Evolutionary conservation across 2,329 filamentous ascomycete genomes (phyloP).

Genomic region (Fusarium abutilonis): DNA sequence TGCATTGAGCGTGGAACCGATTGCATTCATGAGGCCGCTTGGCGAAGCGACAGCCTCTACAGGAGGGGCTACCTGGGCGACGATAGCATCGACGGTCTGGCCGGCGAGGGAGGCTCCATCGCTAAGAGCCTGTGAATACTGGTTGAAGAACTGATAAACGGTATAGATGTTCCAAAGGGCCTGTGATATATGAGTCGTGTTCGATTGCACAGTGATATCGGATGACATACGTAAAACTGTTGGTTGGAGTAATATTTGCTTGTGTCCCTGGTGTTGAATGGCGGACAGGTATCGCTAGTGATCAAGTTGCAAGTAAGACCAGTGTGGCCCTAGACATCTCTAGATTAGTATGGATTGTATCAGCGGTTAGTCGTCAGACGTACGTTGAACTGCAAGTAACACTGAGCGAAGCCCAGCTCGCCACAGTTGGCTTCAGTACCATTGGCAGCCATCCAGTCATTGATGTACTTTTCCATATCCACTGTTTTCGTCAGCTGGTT

Average conservation of each 20-base stretch:
- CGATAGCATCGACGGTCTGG: slow-evolving; percentile 18
- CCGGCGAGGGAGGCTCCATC: slow-evolving; percentile 23
- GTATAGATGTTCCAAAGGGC: slow-evolving; percentile 30
- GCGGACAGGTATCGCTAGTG: slow-evolving; percentile 24
- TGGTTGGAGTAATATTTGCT: slow-evolving; percentile 22
- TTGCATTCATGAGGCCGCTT: slow-evolving; percentile 6
- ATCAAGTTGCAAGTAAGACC: slow-evolving; percentile 22
- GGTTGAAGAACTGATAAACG: slow-evolving; percentile 28
- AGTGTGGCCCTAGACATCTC: background rate
- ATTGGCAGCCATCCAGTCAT: slow-evolving; percentile 18
- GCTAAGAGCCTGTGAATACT: slow-evolving; percentile 20
- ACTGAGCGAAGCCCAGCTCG: slow-evolving; percentile 21
- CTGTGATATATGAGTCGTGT: accelerated
- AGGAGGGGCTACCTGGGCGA: slow-evolving; percentile 19
- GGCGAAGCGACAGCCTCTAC: slow-evolving; percentile 4
- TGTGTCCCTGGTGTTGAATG: slow-evolving; percentile 15
- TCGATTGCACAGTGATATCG: accelerated
- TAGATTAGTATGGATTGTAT: accelerated
- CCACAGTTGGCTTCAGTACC: slow-evolving; percentile 14
- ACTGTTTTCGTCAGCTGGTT: background rate
- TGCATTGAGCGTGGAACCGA: slow-evolving; percentile 2
- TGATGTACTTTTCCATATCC: slow-evolving; percentile 31
- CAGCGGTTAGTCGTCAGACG: accelerated
- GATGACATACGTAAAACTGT: slow-evolving; percentile 8
- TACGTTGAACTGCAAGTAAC: slow-evolving; percentile 21